Conservation (phyloP, 2,329 filamentous ascomycete genomes). For the Phialophora macrospora region DNA sequence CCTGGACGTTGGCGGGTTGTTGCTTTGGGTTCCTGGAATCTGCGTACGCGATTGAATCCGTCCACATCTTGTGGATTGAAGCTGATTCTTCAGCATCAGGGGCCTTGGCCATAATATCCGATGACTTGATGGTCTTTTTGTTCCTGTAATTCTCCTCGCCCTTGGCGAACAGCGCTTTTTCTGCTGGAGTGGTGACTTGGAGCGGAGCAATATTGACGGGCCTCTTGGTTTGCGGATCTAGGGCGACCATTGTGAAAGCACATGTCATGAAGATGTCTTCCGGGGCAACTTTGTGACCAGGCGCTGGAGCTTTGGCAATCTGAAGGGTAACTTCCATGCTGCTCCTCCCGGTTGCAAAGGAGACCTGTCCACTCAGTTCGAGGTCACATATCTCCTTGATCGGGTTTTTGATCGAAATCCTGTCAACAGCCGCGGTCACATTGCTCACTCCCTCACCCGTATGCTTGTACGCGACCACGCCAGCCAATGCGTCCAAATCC, state of each 20-base stretch:
- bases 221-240: slow-evolving; percentile 70
- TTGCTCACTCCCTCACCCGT: slow-evolving; percentile 68
- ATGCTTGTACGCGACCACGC: slow-evolving; percentile 76
- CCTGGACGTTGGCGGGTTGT: slow-evolving; percentile 63
- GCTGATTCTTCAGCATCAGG: slow-evolving; percentile 74
- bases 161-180: slow-evolving; percentile 65
- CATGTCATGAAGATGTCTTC: slow-evolving; percentile 72
- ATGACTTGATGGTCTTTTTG: slow-evolving; percentile 66
- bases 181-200: slow-evolving; percentile 66
- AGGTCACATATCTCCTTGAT: slow-evolving; percentile 79
- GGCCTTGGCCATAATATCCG: slow-evolving; percentile 67
- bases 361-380: slow-evolving; percentile 70
- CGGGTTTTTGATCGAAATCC: slow-evolving; percentile 71
- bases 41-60: slow-evolving; percentile 66
- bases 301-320: slow-evolving; percentile 68
- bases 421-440: slow-evolving; percentile 67
- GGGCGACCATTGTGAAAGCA: slow-evolving; percentile 77
- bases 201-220: slow-evolving; percentile 67
- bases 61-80: slow-evolving; percentile 75
- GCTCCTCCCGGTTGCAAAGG: slow-evolving; percentile 73
- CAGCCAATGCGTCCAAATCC: slow-evolving; percentile 78
- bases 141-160: slow-evolving; percentile 70
- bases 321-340: slow-evolving; percentile 76
- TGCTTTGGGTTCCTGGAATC: slow-evolving; percentile 61
- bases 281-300: slow-evolving; percentile 59